These are phyloP conservation scores for Capsicum rhomboideum DNA, from an alignment of 257 asterid species.

Conservation along the genomic window DNA sequence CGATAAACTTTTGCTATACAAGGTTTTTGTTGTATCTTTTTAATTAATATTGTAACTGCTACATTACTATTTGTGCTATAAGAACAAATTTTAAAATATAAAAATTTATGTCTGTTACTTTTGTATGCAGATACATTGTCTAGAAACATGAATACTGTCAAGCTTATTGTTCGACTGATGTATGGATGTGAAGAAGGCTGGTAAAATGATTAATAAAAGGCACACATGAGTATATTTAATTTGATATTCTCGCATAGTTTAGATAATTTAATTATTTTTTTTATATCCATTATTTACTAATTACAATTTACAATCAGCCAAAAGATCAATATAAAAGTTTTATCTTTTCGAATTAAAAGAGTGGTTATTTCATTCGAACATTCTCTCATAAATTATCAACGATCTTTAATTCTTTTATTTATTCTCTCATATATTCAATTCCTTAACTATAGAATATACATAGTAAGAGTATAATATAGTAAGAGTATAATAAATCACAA, in stretches of 20 bases:
- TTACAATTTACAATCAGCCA: no score
- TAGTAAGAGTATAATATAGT: not conserved
- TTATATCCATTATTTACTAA: no score
- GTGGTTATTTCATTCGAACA: not conserved
- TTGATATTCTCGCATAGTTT: no score
- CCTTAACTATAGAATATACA: not conserved
- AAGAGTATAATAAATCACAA: not conserved
- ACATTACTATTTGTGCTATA: not conserved
- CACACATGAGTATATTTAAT: no score
- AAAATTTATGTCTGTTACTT: not conserved
- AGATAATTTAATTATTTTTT: no score
- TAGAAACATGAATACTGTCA: not conserved
- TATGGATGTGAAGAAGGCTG: no score
- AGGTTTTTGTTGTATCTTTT: not conserved
- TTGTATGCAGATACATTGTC: not conserved
- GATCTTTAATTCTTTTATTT: not conserved
- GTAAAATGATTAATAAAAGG: no score
- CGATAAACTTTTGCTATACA: not conserved
- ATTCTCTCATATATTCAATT: not conserved
- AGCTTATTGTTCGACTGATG: not conserved
- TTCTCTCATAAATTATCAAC: not conserved
- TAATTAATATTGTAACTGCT: not conserved
- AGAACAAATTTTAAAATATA: not conserved
- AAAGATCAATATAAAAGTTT: no score
- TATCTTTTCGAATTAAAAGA: not conserved